A percentile compares a stretch with the other conserved stretches of the same genome.
Evolutionary conservation across 345 rosid species (phyloP).

Genomic region (Populus tremula): DNA sequence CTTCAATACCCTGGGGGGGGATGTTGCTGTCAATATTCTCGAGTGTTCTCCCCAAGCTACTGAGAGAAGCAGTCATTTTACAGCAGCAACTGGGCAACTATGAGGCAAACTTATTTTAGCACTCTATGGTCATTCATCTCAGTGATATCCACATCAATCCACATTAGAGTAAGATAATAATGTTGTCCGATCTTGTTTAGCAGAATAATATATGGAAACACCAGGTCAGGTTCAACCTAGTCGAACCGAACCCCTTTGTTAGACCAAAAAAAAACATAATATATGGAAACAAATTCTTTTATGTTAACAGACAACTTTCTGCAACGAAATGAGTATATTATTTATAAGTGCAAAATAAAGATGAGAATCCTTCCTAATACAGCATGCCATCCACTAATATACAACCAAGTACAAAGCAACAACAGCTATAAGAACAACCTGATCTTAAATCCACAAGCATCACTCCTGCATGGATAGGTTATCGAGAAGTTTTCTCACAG

Average conservation of each 20-base stretch:
- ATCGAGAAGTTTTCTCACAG: background rate
- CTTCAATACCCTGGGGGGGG: background rate
- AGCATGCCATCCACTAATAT: background rate
- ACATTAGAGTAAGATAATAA: background rate
- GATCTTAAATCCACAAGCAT: background rate
- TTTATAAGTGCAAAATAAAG: background rate
- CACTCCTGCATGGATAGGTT: background rate
- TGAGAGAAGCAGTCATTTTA: background rate
- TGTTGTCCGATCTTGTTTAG: background rate
- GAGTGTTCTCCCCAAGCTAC: conserved; percentile 5
- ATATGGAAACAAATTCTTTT: background rate
- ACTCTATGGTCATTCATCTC: conserved; percentile 14
- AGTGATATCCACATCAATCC: background rate
- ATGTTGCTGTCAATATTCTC: background rate
- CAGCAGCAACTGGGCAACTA: background rate
- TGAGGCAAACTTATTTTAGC: conserved; percentile 8
- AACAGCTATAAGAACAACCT: background rate
- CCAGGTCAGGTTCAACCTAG: background rate
- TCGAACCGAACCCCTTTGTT: background rate
- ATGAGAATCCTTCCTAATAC: background rate
- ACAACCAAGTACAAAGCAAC: background rate
- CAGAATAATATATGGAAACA: background rate
- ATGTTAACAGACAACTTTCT: background rate
- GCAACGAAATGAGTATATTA: background rate
- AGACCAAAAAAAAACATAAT: background rate